Evolutionary conservation across 1,139 yeast genomes (phyloP).

Genomic region (Yamadazyma spencermartinsiae): DNA sequence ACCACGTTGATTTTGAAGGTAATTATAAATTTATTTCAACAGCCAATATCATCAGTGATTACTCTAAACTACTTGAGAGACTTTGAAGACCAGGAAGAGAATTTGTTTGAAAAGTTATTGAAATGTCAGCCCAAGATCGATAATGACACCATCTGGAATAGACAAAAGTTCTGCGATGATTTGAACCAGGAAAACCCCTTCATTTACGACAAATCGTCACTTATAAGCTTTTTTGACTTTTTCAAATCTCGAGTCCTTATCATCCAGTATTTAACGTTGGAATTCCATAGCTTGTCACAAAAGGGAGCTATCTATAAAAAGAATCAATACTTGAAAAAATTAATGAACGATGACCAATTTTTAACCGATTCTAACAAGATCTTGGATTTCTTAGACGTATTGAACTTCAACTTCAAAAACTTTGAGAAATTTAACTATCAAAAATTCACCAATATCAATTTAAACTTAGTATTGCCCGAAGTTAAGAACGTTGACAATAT

Average conservation of each 20-base stretch:
- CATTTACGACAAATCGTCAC: slow-evolving; percentile 33
- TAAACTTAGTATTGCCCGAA: slow-evolving; percentile 28
- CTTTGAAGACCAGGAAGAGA: slow-evolving; percentile 21
- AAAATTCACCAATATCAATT: slow-evolving; percentile 35
- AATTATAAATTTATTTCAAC: slow-evolving; percentile 57
- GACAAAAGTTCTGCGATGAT: slow-evolving; percentile 42
- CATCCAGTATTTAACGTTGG: slow-evolving; percentile 69
- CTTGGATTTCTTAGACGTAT: slow-evolving; percentile 65
- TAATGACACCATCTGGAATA: slow-evolving; percentile 52
- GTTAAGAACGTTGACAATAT: slow-evolving; percentile 19
- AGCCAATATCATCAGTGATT: slow-evolving; percentile 52
- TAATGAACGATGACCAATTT: slow-evolving; percentile 51
- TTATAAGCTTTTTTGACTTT: slow-evolving; percentile 61
- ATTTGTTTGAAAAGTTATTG: slow-evolving; percentile 55
- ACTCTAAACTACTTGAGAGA: slow-evolving; percentile 55
- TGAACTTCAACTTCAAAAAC: slow-evolving; percentile 53
- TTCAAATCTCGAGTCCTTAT: slow-evolving; percentile 61
- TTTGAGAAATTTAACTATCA: slow-evolving; percentile 41
- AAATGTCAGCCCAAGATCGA: slow-evolving; percentile 57
- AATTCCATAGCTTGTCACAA: slow-evolving; percentile 60
- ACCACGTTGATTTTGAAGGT: slow-evolving; percentile 61
- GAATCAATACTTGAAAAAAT: slow-evolving; percentile 50
- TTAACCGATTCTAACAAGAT: slow-evolving; percentile 60
- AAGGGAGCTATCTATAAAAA: slow-evolving; percentile 56
- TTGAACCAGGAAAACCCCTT: slow-evolving; percentile 31